phyloP scores from a whole-genome alignment of 306 rosid species.

The Trichosanthes truncata region DNA sequence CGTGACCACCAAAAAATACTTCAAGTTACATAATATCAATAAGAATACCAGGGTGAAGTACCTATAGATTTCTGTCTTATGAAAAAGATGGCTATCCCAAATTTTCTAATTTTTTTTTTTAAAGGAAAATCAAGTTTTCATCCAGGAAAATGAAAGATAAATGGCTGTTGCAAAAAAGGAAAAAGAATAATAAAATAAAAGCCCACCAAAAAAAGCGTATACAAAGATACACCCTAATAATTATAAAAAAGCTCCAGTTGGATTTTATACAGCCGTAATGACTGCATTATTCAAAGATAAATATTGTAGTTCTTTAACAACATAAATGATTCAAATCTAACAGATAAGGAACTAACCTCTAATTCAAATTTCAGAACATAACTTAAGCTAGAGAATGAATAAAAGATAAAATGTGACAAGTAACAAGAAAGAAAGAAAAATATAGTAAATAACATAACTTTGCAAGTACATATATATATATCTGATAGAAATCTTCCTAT shows the following conservation, averaged over 20 bases:
- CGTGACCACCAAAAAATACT: background rate
- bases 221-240: background rate
- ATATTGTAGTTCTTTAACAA: too few species aligned
- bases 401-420: too few species aligned
- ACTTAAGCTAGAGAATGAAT: too few species aligned
- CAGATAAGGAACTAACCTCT: too few species aligned
- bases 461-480: too few species aligned
- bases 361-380: too few species aligned
- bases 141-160: background rate
- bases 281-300: too few species aligned
- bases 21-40: background rate
- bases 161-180: background rate
- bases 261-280: background rate
- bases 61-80: background rate
- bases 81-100: background rate
- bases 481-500: background rate
- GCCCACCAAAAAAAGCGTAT: background rate
- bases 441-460: too few species aligned
- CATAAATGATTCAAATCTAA: too few species aligned
- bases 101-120: background rate
- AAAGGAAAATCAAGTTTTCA: background rate
- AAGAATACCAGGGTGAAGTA: background rate
- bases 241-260: background rate
- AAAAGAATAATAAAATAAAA: background rate
- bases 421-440: too few species aligned